Base-by-base conservation (phyloP, 352 stramenopile genomes). In the Pythium chondricola region DNA sequence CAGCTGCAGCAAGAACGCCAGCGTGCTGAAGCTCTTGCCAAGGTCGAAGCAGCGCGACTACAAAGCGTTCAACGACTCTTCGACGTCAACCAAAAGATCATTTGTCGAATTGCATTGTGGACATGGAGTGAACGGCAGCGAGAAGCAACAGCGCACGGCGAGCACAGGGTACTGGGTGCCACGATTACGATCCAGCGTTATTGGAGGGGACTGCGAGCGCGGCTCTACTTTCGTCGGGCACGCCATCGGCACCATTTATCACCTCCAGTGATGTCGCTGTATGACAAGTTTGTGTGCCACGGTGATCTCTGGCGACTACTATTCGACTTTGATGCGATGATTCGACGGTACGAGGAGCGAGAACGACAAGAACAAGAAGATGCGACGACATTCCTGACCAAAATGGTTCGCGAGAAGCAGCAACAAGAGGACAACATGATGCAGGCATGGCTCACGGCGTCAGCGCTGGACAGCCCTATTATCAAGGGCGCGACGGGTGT, bases 261-360 rank as follows among this genome's bases (percentile, higher is more conserved):
- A 0, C 39, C 58, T 41, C 69, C 67, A 13, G 71, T 88, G 27
- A 59, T 60, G 26, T 29, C 27, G 1, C 58, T 83, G 2, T 67
- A 84, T 9, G 65, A 82, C 18, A 29, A 42, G 13, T 88, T 78
- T 30, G 58, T 88, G 3, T 33, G 56, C 9, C 66, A 66, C 4
- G 76, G 76, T 2, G 61, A 88, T 55, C 64, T 88, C 3, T 88
- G 73, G 74, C 53, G 63, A 1, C 72, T 88, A 41, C 30, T 88
- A 14, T 44, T 88, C 24, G 58, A 83, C 22, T 51, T 85, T 21
- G 76, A 88, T 43, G 67, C 67, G 16, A 69, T 80, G 30, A 85
- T 85, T 47, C 61, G 68, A 26, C 67, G 69, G 10, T 75, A 82
- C 26, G 57, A 62, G 25, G 30, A 74, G n/a, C 60, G 71, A 22